A percentile compares a stretch with the other conserved stretches of the same genome.
These are phyloP conservation scores for Naumovozyma dairenensis DNA, from an alignment of 805 yeast genomes.

Conservation along the genomic window DNA sequence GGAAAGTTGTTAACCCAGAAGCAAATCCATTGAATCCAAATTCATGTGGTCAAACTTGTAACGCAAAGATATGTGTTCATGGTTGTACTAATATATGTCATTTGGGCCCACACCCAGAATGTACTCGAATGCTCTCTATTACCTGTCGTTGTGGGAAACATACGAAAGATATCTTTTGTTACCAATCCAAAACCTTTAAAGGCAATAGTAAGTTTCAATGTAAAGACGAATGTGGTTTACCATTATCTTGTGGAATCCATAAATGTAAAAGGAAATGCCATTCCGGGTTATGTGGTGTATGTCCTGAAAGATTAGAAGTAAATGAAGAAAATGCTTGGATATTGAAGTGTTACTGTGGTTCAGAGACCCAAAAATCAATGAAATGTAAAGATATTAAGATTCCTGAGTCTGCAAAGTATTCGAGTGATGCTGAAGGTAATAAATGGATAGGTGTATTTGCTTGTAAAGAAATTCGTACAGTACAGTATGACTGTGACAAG, in stretches of 20 bases:
- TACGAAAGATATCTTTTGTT: constrained; percentile 58
- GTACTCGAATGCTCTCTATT: constrained; percentile 65
- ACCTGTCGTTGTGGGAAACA: constrained; percentile 67
- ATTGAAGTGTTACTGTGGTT: constrained; percentile 71
- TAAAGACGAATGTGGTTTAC: constrained; percentile 46
- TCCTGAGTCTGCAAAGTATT: constrained; percentile 27
- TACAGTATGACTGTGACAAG: constrained; percentile 51
- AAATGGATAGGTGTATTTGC: constrained; percentile 44
- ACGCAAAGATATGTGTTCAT: constrained; percentile 56
- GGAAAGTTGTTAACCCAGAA: constrained; percentile 58
- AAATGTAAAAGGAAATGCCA: constrained; percentile 59
- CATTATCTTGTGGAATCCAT: constrained; percentile 66
- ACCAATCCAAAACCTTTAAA: constrained; percentile 57
- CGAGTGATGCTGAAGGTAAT: constrained; percentile 19
- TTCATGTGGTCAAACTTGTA: constrained; percentile 82
- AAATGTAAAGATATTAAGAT: constrained; percentile 35
- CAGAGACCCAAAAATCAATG: constrained; percentile 31
- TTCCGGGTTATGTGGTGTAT: constrained; percentile 72
- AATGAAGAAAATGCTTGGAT: constrained; percentile 4
- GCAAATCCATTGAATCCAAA: constrained; percentile 57
- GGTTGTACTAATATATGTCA: constrained; percentile 71
- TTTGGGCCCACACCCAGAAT: constrained; percentile 78
- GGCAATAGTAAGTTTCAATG: constrained; percentile 36
- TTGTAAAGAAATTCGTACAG: constrained; percentile 38
- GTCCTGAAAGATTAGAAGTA: constrained; percentile 36